These are phyloP conservation scores for Penicillium paxilli DNA, from an alignment of 495 filamentous ascomycete genomes.

Conservation along the genomic window DNA sequence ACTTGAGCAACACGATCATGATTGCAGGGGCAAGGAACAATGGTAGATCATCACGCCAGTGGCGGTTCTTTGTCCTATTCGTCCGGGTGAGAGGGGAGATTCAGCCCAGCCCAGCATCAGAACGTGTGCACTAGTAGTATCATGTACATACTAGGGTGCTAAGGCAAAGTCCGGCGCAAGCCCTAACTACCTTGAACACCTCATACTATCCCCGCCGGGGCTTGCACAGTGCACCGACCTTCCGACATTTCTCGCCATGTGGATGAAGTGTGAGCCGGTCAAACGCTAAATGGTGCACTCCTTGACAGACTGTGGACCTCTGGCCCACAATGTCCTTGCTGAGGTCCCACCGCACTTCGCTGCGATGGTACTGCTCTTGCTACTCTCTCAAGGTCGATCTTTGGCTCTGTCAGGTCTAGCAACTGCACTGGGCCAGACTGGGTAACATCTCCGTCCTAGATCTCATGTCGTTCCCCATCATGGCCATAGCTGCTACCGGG, in stretches of 20 bases:
- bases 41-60: slow-evolving; percentile 10
- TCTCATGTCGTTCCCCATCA: slow-evolving; percentile 6
- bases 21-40: slow-evolving; percentile 6
- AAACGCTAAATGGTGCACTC: slow-evolving; percentile 8
- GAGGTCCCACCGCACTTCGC: background rate
- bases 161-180: background rate
- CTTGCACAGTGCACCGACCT: slow-evolving; percentile 12
- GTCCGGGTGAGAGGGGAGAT: background rate
- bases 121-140: too few relatives aligned
- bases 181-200: background rate
- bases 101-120: background rate
- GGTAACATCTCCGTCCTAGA: slow-evolving; percentile 17
- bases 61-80: slow-evolving; percentile 6
- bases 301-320: slow-evolving; percentile 15
- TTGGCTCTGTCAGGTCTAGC: slow-evolving; percentile 2
- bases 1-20: slow-evolving; percentile 3
- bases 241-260: slow-evolving; percentile 17
- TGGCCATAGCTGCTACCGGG: slow-evolving; percentile 8
- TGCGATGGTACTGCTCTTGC: background rate
- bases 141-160: too few relatives aligned
- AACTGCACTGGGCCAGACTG: slow-evolving; percentile 3
- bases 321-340: background rate
- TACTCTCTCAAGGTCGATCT: slow-evolving; percentile 3
- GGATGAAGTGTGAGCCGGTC: slow-evolving; percentile 20
- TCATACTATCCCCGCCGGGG: background rate